Evolutionary conservation across 192 early-diverging fungal species (phyloP).

Genomic region (Linnemannia zychae): DNA sequence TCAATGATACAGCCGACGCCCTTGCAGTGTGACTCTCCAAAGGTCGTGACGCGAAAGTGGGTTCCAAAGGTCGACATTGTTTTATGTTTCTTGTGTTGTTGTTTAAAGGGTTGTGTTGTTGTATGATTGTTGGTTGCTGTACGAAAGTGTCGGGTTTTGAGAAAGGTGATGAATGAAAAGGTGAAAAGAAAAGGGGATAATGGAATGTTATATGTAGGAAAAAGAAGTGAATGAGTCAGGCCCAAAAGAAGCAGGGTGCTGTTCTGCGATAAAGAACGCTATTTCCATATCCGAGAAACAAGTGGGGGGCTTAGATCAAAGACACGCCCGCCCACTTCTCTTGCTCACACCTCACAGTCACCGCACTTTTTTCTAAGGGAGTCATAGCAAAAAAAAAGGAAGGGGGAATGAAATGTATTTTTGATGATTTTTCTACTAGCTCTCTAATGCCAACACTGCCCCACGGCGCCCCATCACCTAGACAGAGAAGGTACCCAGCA

Average conservation of each 20-base stretch:
- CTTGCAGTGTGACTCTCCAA: conserved; percentile 99
- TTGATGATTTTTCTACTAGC: background rate
- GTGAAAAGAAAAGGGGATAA: background rate
- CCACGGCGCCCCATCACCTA: background rate
- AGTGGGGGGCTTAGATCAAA: background rate
- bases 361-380: background rate
- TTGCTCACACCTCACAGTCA: background rate
- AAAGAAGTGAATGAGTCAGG: conserved; percentile 5
- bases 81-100: background rate
- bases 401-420: background rate
- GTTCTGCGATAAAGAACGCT: background rate
- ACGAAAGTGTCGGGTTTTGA: too few relatives aligned
- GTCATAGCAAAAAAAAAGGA: background rate
- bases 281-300: background rate
- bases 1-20: conserved; percentile 97
- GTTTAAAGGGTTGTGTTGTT: background rate
- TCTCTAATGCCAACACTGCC: too few relatives aligned
- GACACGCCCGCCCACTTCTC: background rate
- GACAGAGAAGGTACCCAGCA: conserved; percentile 60
- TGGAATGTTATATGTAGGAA: background rate
- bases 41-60: conserved; percentile 91
- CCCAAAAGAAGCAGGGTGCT: background rate
- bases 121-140: background rate
- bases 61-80: conserved; percentile 89
- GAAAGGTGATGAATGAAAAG: background rate